A percentile compares a stretch with the other conserved stretches of the same genome.
These are phyloP conservation scores for Articulospora tetracladia DNA, from an alignment of 495 filamentous ascomycete species.

Conservation along the genomic window DNA sequence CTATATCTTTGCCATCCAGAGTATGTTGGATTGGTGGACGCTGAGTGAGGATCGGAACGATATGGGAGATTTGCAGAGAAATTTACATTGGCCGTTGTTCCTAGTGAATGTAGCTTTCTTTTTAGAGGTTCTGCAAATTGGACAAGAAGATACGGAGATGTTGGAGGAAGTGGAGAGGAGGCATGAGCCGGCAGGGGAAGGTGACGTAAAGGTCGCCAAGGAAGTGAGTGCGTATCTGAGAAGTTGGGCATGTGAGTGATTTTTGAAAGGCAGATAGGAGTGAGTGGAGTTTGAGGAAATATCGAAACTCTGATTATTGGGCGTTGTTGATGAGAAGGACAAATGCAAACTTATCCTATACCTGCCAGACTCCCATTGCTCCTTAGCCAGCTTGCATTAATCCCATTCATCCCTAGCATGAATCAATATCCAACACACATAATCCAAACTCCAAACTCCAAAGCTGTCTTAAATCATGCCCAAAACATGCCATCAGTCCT, in stretches of 20 bases:
- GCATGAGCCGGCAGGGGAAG: not conserved
- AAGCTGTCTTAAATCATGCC: too few relatives aligned
- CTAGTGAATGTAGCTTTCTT: constrained; percentile 12
- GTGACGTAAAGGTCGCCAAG: not conserved
- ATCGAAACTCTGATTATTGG: too few relatives aligned
- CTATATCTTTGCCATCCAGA: constrained; percentile 4
- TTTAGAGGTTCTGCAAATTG: not conserved
- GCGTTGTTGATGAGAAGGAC: too few relatives aligned
- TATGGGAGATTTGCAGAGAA: constrained; percentile 11
- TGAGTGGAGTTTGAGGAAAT: too few relatives aligned
- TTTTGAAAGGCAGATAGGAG: too few relatives aligned
- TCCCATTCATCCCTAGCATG: not conserved
- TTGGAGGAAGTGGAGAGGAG: not conserved
- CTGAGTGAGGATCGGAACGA: constrained; percentile 10
- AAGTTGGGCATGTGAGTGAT: too few relatives aligned
- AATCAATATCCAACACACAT: not conserved
- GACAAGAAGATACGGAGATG: not conserved
- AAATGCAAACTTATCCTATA: too few relatives aligned
- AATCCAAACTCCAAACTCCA: not conserved
- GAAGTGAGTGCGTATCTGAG: not conserved
- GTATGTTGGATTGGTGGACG: constrained; percentile 13
- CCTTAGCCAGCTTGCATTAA: not conserved
- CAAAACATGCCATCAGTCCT: not conserved
- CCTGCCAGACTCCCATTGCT: too few relatives aligned
- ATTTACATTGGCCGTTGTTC: constrained; percentile 10